Evolutionary conservation across 176 grass and related monocot species (phyloP).

Genomic region (Oryza glaberrima): DNA sequence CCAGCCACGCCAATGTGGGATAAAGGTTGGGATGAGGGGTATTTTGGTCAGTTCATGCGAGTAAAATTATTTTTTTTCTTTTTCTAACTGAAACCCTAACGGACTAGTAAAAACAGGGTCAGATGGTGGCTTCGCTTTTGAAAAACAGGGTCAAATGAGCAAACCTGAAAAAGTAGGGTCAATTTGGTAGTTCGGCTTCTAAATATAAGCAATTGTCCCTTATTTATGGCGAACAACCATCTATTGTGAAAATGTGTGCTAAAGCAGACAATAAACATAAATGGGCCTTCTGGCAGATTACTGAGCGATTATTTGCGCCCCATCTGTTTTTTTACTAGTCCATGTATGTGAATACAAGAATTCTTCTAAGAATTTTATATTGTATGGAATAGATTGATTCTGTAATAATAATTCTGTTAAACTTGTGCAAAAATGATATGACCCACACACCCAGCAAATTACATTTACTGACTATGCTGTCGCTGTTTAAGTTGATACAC

Average conservation of each 20-base stretch:
- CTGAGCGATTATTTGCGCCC: neutral
- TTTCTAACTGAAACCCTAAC: too few species aligned
- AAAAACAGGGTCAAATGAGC: too few species aligned
- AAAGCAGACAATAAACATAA: neutral
- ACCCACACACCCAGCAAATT: neutral
- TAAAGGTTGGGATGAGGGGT: too few species aligned
- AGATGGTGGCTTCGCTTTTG: too few species aligned
- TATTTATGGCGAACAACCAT: neutral
- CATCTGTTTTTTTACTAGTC: neutral
- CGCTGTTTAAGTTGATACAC: conserved; percentile 30
- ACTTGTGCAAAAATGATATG: conserved; percentile 8
- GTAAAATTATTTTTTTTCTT: too few species aligned
- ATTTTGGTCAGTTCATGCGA: too few species aligned
- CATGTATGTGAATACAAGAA: neutral
- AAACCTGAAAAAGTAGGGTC: too few species aligned
- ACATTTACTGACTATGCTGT: conserved; percentile 6
- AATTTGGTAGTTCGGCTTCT: too few species aligned
- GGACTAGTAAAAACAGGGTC: too few species aligned
- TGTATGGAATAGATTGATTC: neutral
- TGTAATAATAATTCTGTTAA: conserved; percentile 8
- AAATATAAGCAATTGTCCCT: too few species aligned
- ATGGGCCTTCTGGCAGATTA: neutral
- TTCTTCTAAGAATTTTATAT: neutral
- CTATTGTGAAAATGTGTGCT: neutral
- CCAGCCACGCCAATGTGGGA: too few species aligned